Conservation (phyloP, 371 early-diverging fungal species). For the Parasitella parasitica region DNA sequence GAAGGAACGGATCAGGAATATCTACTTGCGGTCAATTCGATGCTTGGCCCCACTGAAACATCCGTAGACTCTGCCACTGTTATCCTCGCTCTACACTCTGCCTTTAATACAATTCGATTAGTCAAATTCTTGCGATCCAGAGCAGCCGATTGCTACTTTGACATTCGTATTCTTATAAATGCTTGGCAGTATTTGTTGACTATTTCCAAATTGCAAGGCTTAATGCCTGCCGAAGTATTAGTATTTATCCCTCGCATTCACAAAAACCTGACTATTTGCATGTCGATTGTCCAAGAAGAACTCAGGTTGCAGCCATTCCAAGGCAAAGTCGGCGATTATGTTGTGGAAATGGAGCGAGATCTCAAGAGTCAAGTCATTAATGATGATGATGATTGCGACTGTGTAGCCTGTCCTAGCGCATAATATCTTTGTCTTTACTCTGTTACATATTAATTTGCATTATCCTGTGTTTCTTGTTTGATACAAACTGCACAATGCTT, state of each 20-base stretch:
- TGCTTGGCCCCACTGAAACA: neutral
- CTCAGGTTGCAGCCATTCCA: conserved; percentile 21
- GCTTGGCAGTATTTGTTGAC: conserved; percentile 25
- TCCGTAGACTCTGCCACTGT: conserved; percentile 2
- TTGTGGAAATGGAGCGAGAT: conserved; percentile 21
- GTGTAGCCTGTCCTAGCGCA: conserved; percentile 25
- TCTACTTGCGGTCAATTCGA: conserved; percentile 3
- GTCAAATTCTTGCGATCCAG: conserved; percentile 19
- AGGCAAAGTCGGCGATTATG: conserved; percentile 21
- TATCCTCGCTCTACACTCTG: conserved; percentile 12
- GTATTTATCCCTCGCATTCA: conserved; percentile 17
- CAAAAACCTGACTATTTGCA: conserved; percentile 4
- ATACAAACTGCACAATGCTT: neutral
- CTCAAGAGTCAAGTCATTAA: conserved; percentile 8
- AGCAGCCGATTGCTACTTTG: conserved; percentile 28
- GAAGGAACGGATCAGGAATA: conserved; percentile 30
- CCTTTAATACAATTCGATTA: conserved; percentile 23
- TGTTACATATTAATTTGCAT: neutral
- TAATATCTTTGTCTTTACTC: neutral
- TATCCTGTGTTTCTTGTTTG: neutral
- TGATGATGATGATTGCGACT: conserved; percentile 25
- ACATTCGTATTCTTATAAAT: conserved; percentile 26
- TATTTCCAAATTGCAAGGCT: conserved; percentile 7
- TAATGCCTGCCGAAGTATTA: conserved; percentile 4
- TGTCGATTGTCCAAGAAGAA: conserved; percentile 19